A percentile compares a stretch with the other conserved stretches of the same genome.
These are phyloP conservation scores for Candida chauliodis DNA, from an alignment of 805 yeast genomes.

Conservation along the genomic window DNA sequence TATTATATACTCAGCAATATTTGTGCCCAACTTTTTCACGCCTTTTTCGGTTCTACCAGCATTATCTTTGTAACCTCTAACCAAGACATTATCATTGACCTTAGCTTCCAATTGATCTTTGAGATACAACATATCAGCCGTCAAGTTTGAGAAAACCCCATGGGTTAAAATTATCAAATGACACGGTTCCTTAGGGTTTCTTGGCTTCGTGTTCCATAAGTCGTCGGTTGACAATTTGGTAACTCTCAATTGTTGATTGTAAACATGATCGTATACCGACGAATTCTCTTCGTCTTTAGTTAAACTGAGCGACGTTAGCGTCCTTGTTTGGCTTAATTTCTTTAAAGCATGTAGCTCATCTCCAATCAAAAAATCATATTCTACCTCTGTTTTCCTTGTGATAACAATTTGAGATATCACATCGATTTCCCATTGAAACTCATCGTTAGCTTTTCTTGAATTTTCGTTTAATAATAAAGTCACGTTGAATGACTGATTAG, in stretches of 20 bases:
- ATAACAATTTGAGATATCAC: conserved; percentile 40
- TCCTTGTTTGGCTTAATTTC: conserved; percentile 24
- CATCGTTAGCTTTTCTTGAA: conserved; percentile 21
- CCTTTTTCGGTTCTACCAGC: conserved; percentile 44
- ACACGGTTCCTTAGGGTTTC: conserved; percentile 25
- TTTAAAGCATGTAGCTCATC: conserved; percentile 31
- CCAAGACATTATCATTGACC: conserved; percentile 30
- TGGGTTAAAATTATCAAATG: conserved; percentile 43
- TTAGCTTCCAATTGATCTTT: conserved; percentile 29
- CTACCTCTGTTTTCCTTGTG: conserved; percentile 26
- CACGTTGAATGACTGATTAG: conserved; percentile 66
- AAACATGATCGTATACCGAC: conserved; percentile 6
- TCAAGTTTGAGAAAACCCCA: conserved; percentile 40
- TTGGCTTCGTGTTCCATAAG: conserved; percentile 30
- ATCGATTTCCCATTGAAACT: conserved; percentile 36
- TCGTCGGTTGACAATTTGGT: conserved; percentile 24
- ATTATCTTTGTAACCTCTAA: conserved; percentile 37
- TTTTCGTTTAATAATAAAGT: conserved; percentile 47
- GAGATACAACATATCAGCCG: conserved; percentile 43
- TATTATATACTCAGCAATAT: conserved; percentile 26
- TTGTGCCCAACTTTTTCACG: conserved; percentile 31
- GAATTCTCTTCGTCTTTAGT: conserved; percentile 2
- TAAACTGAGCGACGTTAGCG: conserved; percentile 11
- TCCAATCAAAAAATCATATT: conserved; percentile 37
- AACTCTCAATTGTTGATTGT: conserved; percentile 25